Evolutionary conservation across 768 basidiomycete species (phyloP).

Genomic region (Neoboletus subvelutipes): DNA sequence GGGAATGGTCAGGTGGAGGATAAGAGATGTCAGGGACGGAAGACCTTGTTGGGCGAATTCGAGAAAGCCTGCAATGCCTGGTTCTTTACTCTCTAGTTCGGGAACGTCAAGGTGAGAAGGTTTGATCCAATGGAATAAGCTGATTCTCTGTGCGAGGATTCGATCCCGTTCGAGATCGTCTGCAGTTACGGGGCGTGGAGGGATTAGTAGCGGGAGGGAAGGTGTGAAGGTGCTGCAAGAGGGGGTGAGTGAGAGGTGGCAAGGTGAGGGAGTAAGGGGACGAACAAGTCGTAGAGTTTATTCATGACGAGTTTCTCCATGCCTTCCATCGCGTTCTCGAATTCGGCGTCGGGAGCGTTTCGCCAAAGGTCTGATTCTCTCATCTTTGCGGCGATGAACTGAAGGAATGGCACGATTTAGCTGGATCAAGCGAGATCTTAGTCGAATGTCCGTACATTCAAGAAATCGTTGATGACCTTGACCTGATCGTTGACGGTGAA

Average conservation of each 20-base stretch:
- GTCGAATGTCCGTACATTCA: constrained; percentile 50
- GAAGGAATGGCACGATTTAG: constrained; percentile 21
- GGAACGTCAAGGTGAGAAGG: constrained; percentile 91
- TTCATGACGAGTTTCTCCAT: constrained; percentile 99
- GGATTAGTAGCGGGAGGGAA: constrained; percentile 61
- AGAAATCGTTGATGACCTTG: constrained; percentile 92
- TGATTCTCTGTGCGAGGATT: constrained; percentile 85
- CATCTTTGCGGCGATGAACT: constrained; percentile 95
- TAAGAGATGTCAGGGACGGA: constrained; percentile 2
- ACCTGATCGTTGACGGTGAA: constrained; percentile 93
- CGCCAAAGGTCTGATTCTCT: constrained; percentile 80
- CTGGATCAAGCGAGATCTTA: neutral
- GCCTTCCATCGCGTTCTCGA: constrained; percentile 96
- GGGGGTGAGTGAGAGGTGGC: constrained; percentile 5
- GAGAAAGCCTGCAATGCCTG: constrained; percentile 65
- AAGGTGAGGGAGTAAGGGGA: constrained; percentile 19
- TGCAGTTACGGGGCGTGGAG: constrained; percentile 77
- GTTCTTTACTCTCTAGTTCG: constrained; percentile 57
- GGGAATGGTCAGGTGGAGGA: constrained; percentile 1
- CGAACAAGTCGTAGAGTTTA: constrained; percentile 90
- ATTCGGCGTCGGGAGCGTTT: constrained; percentile 73
- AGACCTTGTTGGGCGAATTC: constrained; percentile 87
- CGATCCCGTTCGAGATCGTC: constrained; percentile 98
- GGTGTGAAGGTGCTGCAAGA: constrained; percentile 85
- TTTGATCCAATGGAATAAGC: constrained; percentile 87